Evolutionary conservation across 1,284 basidiomycete genomes (phyloP), one percentile per base, ranked within the genome.

Genomic region (Cutaneotrichosporon sp.): DNA sequence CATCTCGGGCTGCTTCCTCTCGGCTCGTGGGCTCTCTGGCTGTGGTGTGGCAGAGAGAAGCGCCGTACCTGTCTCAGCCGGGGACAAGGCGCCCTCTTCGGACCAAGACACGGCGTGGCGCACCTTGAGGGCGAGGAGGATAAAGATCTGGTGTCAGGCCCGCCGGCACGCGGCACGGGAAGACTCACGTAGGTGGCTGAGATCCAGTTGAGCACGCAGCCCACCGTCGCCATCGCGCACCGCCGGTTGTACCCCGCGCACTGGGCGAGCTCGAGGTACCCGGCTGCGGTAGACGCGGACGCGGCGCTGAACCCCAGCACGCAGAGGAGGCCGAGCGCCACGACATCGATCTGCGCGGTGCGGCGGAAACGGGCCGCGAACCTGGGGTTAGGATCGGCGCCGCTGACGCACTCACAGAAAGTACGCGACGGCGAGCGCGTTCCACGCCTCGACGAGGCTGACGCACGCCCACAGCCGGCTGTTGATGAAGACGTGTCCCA

Each of bases 131-230:
- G 33, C 27, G 11, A 34, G 33, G 31, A 52, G 33, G 13, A 9
- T n/a, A 14, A 52, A 10, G 20, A 52, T 18, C 50, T 52, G 49
- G 14, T 33, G 46, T 29, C 16, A 49, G 24, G 14, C 8, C 9
- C 14, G 25, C n/a, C 9, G 8, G n/a, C n/a, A 10, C n/a, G 24
- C 6, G 46, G 24, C 27, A 11, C 24, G 18, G 14, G 49, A 6
- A 14, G 18, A 52, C 50, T 36, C 50, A 52, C 50, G 27, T 36
- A 52, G 10, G 20, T 9, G 13, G 33, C n/a, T 22, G 33, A 34
- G 50, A 52, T 20, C 50, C 50, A 52, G 20, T 34, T 52, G 18
- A 52, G 31, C 50, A 36, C 33, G 22, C 33, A 31, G 14, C 50
- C 50, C 16, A 31, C 33, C 10, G 20, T 33, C 8, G 14, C 50